Evolutionary conservation across 2,329 filamentous ascomycete species (phyloP).

Genomic region (Escovopsis sp.): DNA sequence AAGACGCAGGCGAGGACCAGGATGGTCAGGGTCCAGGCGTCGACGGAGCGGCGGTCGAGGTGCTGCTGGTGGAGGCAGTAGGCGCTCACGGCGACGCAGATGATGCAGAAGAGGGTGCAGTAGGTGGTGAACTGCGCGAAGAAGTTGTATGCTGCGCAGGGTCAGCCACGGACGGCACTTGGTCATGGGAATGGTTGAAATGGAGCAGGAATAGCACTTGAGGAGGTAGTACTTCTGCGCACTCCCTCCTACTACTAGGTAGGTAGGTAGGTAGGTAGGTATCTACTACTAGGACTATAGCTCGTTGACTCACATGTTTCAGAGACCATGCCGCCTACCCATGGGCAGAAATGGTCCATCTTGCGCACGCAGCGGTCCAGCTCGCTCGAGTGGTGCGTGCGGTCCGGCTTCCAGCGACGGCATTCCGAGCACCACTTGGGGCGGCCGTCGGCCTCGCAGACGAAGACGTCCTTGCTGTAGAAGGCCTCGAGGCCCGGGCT

Average conservation of each 20-base stretch:
- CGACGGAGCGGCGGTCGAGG: constrained; percentile 23
- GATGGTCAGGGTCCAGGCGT: constrained; percentile 50
- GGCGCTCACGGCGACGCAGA: constrained; percentile 48
- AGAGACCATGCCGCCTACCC: constrained; percentile 85
- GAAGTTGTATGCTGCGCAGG: constrained; percentile 58
- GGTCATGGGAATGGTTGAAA: no score
- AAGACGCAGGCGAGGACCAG: constrained; percentile 59
- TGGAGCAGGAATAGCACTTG: no score
- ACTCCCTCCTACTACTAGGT: no score
- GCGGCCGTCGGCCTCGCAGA: constrained; percentile 70
- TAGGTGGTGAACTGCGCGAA: constrained; percentile 81
- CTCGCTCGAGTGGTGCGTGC: constrained; percentile 76
- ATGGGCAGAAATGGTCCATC: constrained; percentile 95
- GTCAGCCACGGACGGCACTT: no score
- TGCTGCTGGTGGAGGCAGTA: constrained; percentile 46
- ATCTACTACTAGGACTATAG: no score
- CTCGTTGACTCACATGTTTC: constrained; percentile 48
- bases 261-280: no score
- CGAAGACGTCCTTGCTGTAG: constrained; percentile 70
- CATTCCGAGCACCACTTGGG: constrained; percentile 79
- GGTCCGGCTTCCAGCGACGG: constrained; percentile 74
- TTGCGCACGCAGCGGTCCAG: constrained; percentile 68
- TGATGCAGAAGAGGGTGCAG: constrained; percentile 49
- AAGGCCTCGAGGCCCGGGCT: constrained; percentile 59
- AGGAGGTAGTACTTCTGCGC: no score